Base-by-base conservation (phyloP, 768 basidiomycete genomes). In the Chiua virens region DNA sequence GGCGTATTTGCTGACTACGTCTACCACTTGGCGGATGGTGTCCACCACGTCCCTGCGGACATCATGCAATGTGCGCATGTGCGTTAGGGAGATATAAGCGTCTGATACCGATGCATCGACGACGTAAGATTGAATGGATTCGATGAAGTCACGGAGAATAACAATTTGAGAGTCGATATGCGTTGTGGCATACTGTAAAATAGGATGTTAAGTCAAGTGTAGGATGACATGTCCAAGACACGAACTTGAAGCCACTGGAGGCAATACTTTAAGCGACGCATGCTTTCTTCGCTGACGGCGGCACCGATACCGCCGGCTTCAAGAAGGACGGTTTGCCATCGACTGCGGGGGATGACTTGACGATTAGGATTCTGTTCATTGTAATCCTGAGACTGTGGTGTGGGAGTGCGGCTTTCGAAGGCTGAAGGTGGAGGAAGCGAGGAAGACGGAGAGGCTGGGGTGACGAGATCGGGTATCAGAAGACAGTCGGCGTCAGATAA, bases 271-370 rank as follows among this genome's bases (percentile, higher is more conserved):
- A 96, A 69, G 47, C 88, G 76, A 49, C 89, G 76, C 87, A 96
- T 89, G 61, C 86, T 92, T 68, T 95, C 93, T 55, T 94, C 92
- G 66, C 91, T 92, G 28, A 95, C 75, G 8, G 93, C 92, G 0
- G 89, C 91, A 50, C 91, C 81, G 30, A 96, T 75, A 0, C 92
- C 92, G 14, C 92, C 91, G 3, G 91, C 92, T 69, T 95, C 92
- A 21, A 87, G 75, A 36, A 95, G 72, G 23, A 94, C 79, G 0
- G 87, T 81, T 59, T 93, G 91, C 92, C 89, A 92, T 37, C 88
- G 75, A 66, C 87, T 87, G n/a, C 91, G 79, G 42, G 80, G 81
- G 1, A 78, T 81, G 10, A 89, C 81, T 62, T 86, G 80, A 21
- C 76, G 76, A 28, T 72, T 61, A 5, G 63, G 54, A 30, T 55